phyloP scores from a whole-genome alignment of 2,329 filamentous ascomycete genomes.

The Aspergillus hiratsukae region DNA sequence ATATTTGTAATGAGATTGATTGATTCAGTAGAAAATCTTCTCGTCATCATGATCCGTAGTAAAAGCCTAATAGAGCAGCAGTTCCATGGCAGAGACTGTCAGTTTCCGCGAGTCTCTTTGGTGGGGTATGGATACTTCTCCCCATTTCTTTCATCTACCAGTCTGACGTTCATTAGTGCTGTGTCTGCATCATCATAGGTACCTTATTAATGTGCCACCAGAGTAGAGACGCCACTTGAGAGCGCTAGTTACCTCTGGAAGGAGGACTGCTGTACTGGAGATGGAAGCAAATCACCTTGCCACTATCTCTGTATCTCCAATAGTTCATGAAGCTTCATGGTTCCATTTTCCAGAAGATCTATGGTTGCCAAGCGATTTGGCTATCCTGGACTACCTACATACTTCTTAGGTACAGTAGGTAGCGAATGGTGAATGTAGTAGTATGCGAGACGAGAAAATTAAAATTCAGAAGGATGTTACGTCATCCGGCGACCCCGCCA shows the following conservation, averaged over 20 bases:
- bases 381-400: not conserved
- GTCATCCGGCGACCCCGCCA: conserved; percentile 7
- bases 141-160: not conserved
- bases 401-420: too few relatives aligned
- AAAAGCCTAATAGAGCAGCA: not conserved
- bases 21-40: not conserved
- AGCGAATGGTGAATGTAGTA: too few relatives aligned
- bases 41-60: not conserved
- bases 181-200: not conserved
- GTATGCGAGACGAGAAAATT: not conserved
- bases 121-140: not conserved
- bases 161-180: not conserved
- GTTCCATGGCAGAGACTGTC: not conserved
- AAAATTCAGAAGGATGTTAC: conserved; percentile 2
- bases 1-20: not conserved
- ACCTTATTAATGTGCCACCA: not conserved
- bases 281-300: not conserved
- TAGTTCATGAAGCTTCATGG: not conserved
- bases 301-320: not conserved
- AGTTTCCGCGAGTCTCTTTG: not conserved
- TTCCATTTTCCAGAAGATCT: not conserved
- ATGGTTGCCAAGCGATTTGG: not conserved
- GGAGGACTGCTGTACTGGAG: too few relatives aligned
- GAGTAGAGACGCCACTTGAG: not conserved
- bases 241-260: not conserved